Evolutionary conservation across 768 basidiomycete genomes (phyloP), one percentile per base, ranked within the genome.

Genomic region (Lactarius indigo): DNA sequence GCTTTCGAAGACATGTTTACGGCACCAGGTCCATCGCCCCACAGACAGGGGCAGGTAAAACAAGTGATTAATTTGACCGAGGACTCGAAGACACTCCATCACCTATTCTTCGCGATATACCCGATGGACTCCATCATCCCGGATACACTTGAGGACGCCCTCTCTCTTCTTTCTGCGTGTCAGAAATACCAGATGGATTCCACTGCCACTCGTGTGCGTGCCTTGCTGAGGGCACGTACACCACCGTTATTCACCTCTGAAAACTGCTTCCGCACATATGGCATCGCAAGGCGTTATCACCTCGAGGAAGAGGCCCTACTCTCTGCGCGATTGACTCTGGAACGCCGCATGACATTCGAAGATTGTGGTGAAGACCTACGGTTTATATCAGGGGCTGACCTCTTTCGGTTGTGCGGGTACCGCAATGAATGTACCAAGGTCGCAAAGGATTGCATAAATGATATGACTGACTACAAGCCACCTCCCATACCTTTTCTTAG

Each of bases 1-100:
- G 82, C 88, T 73, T 88, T 88, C 69, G 77, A 78, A 59, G 78
- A 80, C 68, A 83, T 86, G 77, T 83, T 88, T 69, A 78, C 80
- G 0, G 54, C 59, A 3, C 54, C 59, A 10, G 59, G 52, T 5
- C 52, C 64, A 13, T 30, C n/a, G 8, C 52, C 64, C 2, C 26
- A 7, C 2, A 37, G 44, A 37, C 20, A 60, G 52, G 47, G 26
- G 26, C 35, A 26, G n/a, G 5, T 3, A 50, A 50, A 5, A n/a
- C 64, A 28, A 10, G 30, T 52, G 8, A 42, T 60, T n/a, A 13
- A 23, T 18, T 30, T 60, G 33, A 31, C 59, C 6, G 65, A 66
- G 7, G 42, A 61, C 33, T 57, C 65, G 28, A 66, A 50, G 60
- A 61, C 65, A 30, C 28, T 66, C 20, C 54, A 50, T 39, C 26